Percentiles rank a stretch among this genome's conserved stretches.
Conservation (phyloP, 2,329 filamentous ascomycete genomes). For the Aspergillus novoparasiticus region DNA sequence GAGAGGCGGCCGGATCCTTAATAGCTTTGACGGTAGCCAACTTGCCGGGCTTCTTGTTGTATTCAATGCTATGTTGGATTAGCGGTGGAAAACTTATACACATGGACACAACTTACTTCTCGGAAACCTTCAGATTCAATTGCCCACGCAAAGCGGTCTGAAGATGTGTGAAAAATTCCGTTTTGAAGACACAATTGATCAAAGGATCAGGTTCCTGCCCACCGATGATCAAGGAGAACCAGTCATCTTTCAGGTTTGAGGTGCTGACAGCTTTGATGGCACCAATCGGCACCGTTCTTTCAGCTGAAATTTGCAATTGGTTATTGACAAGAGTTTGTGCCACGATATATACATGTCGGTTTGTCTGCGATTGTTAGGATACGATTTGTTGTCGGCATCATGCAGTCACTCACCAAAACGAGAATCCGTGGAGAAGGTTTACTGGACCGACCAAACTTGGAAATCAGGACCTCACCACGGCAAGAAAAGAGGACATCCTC, state of each 20-base stretch:
- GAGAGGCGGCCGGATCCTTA: slow-evolving; percentile 73
- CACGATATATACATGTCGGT: slow-evolving; percentile 84
- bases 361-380: slow-evolving; percentile 55
- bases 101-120: slow-evolving; percentile 53
- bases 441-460: slow-evolving; percentile 94
- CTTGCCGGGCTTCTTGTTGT: slow-evolving; percentile 97
- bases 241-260: slow-evolving; percentile 86
- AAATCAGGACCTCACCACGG: slow-evolving; percentile 83
- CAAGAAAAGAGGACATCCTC: slow-evolving; percentile 88
- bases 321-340: slow-evolving; percentile 81
- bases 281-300: slow-evolving; percentile 79
- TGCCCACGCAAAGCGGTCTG: slow-evolving; percentile 76
- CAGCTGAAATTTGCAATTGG: slow-evolving; percentile 77
- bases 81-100: slow-evolving; percentile 3
- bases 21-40: slow-evolving; percentile 83
- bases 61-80: slow-evolving; percentile 66
- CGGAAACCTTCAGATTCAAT: slow-evolving; percentile 79
- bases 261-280: slow-evolving; percentile 84
- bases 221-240: slow-evolving; percentile 90
- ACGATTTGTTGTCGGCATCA: background rate
- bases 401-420: slow-evolving; percentile 59
- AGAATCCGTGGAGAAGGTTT: slow-evolving; percentile 86
- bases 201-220: slow-evolving; percentile 92
- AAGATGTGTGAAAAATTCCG: slow-evolving; percentile 94
- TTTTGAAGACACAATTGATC: slow-evolving; percentile 91